Evolutionary conservation across 2,329 filamentous ascomycete species (phyloP).

Genomic region (Trichoderma aggressivum): DNA sequence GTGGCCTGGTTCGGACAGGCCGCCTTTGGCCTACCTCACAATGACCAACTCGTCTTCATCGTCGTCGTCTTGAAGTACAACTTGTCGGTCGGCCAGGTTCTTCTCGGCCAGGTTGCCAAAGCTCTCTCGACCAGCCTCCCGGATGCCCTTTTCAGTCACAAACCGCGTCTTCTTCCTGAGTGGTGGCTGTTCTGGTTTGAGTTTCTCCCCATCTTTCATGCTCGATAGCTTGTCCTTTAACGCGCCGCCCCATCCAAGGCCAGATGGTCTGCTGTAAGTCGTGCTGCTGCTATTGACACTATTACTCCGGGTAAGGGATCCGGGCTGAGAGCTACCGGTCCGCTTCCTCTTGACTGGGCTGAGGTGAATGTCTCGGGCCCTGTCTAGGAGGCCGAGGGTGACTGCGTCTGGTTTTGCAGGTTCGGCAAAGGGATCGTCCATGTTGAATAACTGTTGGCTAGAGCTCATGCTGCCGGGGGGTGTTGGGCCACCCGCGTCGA

Average conservation of each 20-base stretch:
- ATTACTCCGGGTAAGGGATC: conserved; percentile 28
- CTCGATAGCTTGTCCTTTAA: conserved; percentile 54
- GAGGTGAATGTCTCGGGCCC: conserved; percentile 49
- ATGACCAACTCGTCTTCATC: conserved; percentile 51
- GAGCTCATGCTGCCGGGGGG: conserved; percentile 17
- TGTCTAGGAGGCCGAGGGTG: conserved; percentile 32
- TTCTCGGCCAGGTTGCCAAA: conserved; percentile 51
- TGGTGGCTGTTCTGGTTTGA: conserved; percentile 40
- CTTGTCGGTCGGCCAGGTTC: conserved; percentile 38
- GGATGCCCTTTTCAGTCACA: conserved; percentile 72
- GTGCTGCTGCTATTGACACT: conserved; percentile 19
- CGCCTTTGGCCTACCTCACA: conserved; percentile 30
- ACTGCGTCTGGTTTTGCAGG: conserved; percentile 41
- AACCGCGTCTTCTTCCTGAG: conserved; percentile 75
- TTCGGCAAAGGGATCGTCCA: conserved; percentile 26
- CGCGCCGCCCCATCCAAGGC: conserved; percentile 56
- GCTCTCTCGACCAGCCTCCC: conserved; percentile 72
- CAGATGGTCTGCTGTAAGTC: conserved; percentile 22
- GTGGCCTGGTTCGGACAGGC: neutral
- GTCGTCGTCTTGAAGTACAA: conserved; percentile 42
- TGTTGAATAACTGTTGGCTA: conserved; percentile 1
- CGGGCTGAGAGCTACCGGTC: conserved; percentile 44
- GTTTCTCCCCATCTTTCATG: conserved; percentile 60
- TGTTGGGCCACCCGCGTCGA: neutral
- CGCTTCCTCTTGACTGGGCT: conserved; percentile 62